Base-by-base conservation (phyloP, 2,329 filamentous ascomycete genomes). In the Epichloe festucae region DNA sequence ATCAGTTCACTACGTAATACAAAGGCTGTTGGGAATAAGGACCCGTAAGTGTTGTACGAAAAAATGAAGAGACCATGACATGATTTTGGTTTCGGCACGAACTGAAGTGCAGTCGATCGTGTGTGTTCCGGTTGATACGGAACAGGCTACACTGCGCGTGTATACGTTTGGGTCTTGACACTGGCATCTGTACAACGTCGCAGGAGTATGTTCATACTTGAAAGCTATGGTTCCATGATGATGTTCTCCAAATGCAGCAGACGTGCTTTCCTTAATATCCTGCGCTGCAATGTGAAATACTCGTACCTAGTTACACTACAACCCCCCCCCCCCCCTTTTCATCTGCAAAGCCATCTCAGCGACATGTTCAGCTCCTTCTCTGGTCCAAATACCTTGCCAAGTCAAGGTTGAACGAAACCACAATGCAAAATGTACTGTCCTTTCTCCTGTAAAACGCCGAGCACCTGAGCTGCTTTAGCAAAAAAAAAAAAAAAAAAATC, bases 391-490 rank as follows among this genome's bases (percentile, higher is more conserved):
- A 31, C 21, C 21, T 38, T 11, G 4, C 11, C 23, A 41, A 19
- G 23, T 7, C 31, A 46, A 35, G 48, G 27, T 21, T 19, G 35
- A 15, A 10, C 27, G 39, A 17, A 39, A 47, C 27, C 46, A 17
- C 27, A 41, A 40, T 47, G 23, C 36, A 47, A 31, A 51, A 35
- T 36, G 12, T 11, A 46, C 27, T 12, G 34, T 21, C 41, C 38
- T 19, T 44, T 44, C 7, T 52, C 43, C 27, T 48, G 12, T 40
- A 38, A 50, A 52, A 53, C 51, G 51, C 51, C 51, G 19, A 50
- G 51, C 51, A 50, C 48, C 51, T 42, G 31, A 47, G 47, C 51
- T 50, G 21, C 48, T 38, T 40, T 15, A 15, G 40, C 48, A 50
- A 23, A 39, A 15, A 41, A 34, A 15, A 41, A 34, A 50, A 23